Evolutionary conservation across 768 basidiomycete species (phyloP).

Genomic region (Kwoniella heveanensis): DNA sequence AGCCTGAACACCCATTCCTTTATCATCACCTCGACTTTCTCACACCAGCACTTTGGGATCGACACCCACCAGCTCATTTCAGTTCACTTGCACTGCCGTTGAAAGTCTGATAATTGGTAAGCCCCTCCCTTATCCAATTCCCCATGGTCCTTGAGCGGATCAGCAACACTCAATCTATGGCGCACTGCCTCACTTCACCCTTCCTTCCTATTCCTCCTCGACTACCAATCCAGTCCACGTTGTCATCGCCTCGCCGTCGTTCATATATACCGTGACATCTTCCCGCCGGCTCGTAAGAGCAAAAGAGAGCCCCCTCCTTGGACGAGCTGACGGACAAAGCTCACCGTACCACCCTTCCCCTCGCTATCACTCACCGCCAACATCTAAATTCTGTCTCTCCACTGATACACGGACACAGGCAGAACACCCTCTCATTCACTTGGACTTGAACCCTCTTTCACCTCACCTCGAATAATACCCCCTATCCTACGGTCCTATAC

Average conservation of each 20-base stretch:
- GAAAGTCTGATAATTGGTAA: conserved; percentile 1
- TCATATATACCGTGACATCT: not conserved
- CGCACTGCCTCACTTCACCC: not conserved
- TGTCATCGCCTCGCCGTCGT: not conserved
- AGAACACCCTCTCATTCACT: not conserved
- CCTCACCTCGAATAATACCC: not conserved
- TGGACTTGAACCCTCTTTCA: not conserved
- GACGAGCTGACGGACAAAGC: not conserved
- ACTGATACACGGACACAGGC: not conserved
- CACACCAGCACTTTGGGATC: not conserved
- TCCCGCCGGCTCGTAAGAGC: not conserved
- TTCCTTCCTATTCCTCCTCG: not conserved
- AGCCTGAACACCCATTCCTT: not conserved
- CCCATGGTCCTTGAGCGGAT: not conserved
- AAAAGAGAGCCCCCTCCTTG: not conserved
- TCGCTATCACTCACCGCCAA: too few species aligned
- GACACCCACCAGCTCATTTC: too few species aligned
- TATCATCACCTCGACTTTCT: not conserved
- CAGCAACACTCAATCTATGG: not conserved
- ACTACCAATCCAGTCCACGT: not conserved
- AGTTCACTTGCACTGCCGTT: not conserved
- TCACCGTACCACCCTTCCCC: not conserved
- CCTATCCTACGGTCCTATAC: not conserved
- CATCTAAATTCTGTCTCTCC: too few species aligned
- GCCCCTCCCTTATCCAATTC: not conserved